A percentile compares a stretch with the other conserved stretches of the same genome.
Evolutionary conservation across 2,329 filamentous ascomycete genomes (phyloP).

Genomic region (Conoideocrella luteorostrata): DNA sequence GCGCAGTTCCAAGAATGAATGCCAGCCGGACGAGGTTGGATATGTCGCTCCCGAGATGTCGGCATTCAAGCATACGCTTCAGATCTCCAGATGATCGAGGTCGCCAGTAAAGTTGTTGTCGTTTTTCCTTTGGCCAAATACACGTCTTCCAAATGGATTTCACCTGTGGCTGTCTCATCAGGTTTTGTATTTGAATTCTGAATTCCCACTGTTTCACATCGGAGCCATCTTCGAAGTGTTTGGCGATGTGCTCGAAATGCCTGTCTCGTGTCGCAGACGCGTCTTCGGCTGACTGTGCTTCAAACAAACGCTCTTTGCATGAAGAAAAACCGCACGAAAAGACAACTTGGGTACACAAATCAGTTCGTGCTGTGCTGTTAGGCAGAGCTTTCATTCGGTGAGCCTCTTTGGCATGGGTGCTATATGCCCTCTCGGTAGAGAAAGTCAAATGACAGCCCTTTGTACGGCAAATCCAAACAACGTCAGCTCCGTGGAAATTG

Average conservation of each 20-base stretch:
- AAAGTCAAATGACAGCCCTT: slow-evolving; percentile 36
- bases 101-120: slow-evolving; percentile 33
- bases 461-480: slow-evolving; percentile 36
- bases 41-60: slow-evolving; percentile 35
- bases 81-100: slow-evolving; percentile 35
- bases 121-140: slow-evolving; percentile 38
- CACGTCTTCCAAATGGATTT: slow-evolving; percentile 40
- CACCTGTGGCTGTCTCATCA: slow-evolving; percentile 36
- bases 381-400: slow-evolving; percentile 35
- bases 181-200: slow-evolving; percentile 35
- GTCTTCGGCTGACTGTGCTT: slow-evolving; percentile 30
- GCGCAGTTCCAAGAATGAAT: slow-evolving; percentile 36
- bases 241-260: slow-evolving; percentile 41
- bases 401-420: slow-evolving; percentile 36
- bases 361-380: slow-evolving; percentile 33
- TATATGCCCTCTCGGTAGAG: slow-evolving; percentile 38
- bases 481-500: slow-evolving; percentile 38
- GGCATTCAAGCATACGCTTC: slow-evolving; percentile 38
- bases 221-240: slow-evolving; percentile 38
- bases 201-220: slow-evolving; percentile 39
- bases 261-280: slow-evolving; percentile 32
- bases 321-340: slow-evolving; percentile 37
- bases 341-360: slow-evolving; percentile 37
- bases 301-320: slow-evolving; percentile 37
- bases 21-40: slow-evolving; percentile 36